phyloP scores from a whole-genome alignment of 108 stramenopile genomes.

The Aureococcus anophagefferens region DNA sequence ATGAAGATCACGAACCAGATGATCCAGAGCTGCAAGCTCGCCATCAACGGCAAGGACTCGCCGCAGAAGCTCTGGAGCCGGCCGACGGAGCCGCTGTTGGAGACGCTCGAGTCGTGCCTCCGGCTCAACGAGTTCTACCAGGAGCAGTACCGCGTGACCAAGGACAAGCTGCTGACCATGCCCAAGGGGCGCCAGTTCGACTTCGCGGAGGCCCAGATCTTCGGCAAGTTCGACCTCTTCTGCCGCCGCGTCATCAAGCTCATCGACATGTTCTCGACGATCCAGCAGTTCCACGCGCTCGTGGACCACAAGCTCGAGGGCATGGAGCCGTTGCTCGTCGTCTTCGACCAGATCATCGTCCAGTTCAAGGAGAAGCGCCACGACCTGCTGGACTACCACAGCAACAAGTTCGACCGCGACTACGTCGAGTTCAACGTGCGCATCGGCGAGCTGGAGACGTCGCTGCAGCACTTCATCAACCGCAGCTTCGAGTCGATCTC shows the following conservation, averaged over 20 bases:
- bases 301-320: conserved; percentile 28
- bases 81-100: conserved; percentile 1
- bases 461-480: conserved; percentile 46
- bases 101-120: conserved; percentile 17
- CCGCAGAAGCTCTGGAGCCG: conserved; percentile 23
- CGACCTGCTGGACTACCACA: conserved; percentile 48
- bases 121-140: conserved; percentile 48
- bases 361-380: conserved; percentile 38
- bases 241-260: conserved; percentile 53
- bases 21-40: conserved; percentile 35
- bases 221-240: conserved; percentile 51
- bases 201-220: conserved; percentile 47
- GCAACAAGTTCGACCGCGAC: conserved; percentile 51
- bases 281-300: conserved; percentile 43
- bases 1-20: conserved; percentile 55
- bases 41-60: conserved; percentile 31
- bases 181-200: conserved; percentile 51
- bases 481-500: conserved; percentile 42
- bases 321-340: conserved; percentile 31
- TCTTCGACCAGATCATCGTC: conserved; percentile 30
- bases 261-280: conserved; percentile 47
- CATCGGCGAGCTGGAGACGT: conserved; percentile 43
- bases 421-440: conserved; percentile 55
- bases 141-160: conserved; percentile 44
- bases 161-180: conserved; percentile 37